Conservation (phyloP, 139 green algal genomes). For the Volvox africanus region DNA sequence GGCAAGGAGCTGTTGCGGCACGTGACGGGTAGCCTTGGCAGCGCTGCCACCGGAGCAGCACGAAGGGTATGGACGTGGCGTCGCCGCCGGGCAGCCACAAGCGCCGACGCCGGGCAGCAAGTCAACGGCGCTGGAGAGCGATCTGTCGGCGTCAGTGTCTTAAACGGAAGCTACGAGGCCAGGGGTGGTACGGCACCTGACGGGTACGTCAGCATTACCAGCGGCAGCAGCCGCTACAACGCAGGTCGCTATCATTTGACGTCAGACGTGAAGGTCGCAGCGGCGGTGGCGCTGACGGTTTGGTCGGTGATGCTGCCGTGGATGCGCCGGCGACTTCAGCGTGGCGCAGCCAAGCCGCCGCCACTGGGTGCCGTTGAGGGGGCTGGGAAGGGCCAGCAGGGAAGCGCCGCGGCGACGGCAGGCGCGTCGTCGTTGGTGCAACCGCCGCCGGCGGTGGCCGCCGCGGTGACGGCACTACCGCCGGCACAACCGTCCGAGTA, state of each 20-base stretch:
- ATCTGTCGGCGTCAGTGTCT: not conserved
- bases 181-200: too few relatives aligned
- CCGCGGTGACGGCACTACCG: too few relatives aligned
- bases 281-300: not conserved
- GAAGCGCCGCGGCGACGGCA: not conserved
- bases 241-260: not conserved
- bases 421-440: too few relatives aligned
- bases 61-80: not conserved
- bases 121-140: not conserved
- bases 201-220: not conserved
- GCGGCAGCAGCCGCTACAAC: not conserved
- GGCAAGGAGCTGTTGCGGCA: not conserved
- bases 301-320: constrained; percentile 3
- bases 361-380: not conserved
- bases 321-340: not conserved
- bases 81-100: not conserved
- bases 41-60: not conserved
- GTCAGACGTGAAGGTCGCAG: not conserved
- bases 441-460: not conserved
- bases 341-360: not conserved
- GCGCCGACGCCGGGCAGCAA: not conserved
- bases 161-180: not conserved
- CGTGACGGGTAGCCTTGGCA: not conserved
- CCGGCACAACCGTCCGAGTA: not conserved
- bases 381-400: not conserved